phyloP scores from a whole-genome alignment of 148 eudicot genomes.

The Nepenthes mirabilis region DNA sequence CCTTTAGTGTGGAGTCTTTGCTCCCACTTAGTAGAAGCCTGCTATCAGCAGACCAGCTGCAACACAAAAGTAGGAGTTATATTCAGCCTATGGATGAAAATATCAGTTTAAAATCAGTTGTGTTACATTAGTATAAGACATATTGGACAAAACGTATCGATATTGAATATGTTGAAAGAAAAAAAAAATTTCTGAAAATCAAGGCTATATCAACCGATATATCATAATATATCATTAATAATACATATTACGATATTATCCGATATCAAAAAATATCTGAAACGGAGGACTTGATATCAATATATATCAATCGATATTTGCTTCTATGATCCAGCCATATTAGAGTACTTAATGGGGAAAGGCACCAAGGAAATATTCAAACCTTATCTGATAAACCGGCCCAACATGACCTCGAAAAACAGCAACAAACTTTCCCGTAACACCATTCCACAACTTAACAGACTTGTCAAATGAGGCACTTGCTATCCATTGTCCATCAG shows the following conservation, averaged over 20 bases:
- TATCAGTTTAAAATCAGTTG: not conserved
- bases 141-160: no score
- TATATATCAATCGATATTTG: no score
- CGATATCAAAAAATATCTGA: no score
- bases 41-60: constrained; percentile 98
- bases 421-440: constrained; percentile 70
- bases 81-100: not conserved
- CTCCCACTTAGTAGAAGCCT: constrained; percentile 85
- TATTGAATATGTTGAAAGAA: no score
- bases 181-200: no score
- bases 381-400: constrained; percentile 98
- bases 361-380: constrained; percentile 2
- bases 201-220: no score
- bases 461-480: constrained; percentile 97
- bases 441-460: constrained; percentile 92
- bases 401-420: constrained; percentile 96
- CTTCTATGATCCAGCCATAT: no score
- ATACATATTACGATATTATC: no score
- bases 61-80: constrained; percentile 8
- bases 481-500: constrained; percentile 95
- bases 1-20: constrained; percentile 95
- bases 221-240: no score
- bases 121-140: no score
- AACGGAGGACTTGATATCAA: no score
- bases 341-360: not conserved